Percentiles rank a stretch among this genome's conserved stretches.
Conservation (phyloP, 2,329 filamentous ascomycete genomes). For the Didymella sp. region DNA sequence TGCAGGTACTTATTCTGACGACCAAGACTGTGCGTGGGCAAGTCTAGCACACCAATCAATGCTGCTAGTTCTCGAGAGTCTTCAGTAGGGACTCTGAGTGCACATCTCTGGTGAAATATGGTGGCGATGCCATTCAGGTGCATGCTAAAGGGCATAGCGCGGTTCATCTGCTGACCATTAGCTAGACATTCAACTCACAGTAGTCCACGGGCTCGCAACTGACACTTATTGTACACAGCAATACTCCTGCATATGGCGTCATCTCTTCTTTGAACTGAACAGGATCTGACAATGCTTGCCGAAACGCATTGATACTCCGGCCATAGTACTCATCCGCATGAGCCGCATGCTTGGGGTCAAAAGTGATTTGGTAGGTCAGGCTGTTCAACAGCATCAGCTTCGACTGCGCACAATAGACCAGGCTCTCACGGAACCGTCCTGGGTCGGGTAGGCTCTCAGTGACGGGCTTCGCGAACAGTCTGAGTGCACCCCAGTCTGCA, state of each 20-base stretch:
- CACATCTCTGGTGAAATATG: constrained; percentile 10
- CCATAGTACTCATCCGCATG: constrained; percentile 16
- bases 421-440: constrained; percentile 9
- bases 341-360: constrained; percentile 10
- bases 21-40: constrained; percentile 13
- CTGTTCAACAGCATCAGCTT: constrained; percentile 15
- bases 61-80: constrained; percentile 10
- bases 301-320: constrained; percentile 13
- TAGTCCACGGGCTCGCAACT: neutral
- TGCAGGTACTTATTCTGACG: constrained; percentile 8
- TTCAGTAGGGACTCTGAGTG: neutral
- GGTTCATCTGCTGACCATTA: constrained; percentile 12
- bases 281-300: constrained; percentile 7
- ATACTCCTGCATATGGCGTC: constrained; percentile 10
- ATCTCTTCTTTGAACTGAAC: constrained; percentile 8
- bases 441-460: constrained; percentile 6
- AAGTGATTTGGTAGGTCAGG: constrained; percentile 16
- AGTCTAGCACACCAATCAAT: constrained; percentile 15
- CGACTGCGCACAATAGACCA: constrained; percentile 10
- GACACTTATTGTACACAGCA: constrained; percentile 16
- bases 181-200: neutral
- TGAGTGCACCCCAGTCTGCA: constrained; percentile 18
- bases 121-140: constrained; percentile 16
- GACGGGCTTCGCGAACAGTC: constrained; percentile 8
- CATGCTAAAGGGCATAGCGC: constrained; percentile 19